phyloP scores from a whole-genome alignment of 1,139 yeast genomes.

The Kodamaea ohmeri region DNA sequence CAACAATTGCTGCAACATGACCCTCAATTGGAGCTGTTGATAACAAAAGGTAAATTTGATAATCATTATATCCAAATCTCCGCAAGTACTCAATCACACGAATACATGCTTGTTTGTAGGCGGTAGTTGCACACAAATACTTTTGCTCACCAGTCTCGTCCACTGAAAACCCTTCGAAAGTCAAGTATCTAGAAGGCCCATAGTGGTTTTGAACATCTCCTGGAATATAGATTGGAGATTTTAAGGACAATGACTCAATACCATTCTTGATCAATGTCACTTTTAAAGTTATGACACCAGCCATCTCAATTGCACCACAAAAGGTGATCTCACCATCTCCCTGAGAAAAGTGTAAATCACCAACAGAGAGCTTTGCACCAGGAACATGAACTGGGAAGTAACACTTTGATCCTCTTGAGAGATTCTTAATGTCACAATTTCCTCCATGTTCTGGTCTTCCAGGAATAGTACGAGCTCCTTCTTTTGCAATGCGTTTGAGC shows the following conservation, averaged over 20 bases:
- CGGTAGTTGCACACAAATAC: slow-evolving; percentile 45
- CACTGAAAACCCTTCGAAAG: slow-evolving; percentile 53
- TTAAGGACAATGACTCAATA: slow-evolving; percentile 35
- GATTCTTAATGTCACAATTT: slow-evolving; percentile 49
- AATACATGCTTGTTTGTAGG: slow-evolving; percentile 48
- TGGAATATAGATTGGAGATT: slow-evolving; percentile 46
- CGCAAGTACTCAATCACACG: slow-evolving; percentile 49
- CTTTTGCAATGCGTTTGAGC: slow-evolving; percentile 28
- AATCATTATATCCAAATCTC: slow-evolving; percentile 48
- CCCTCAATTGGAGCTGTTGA: slow-evolving; percentile 51
- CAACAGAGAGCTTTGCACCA: slow-evolving; percentile 48
- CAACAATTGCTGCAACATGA: slow-evolving; percentile 50
- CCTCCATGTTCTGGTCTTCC: slow-evolving; percentile 55
- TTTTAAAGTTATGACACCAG: slow-evolving; percentile 44
- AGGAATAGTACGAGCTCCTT: slow-evolving; percentile 52
- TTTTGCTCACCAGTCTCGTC: slow-evolving; percentile 44
- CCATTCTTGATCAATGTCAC: slow-evolving; percentile 42
- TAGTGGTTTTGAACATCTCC: slow-evolving; percentile 47
- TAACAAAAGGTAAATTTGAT: slow-evolving; percentile 45
- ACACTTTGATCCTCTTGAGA: slow-evolving; percentile 47
- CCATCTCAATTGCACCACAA: slow-evolving; percentile 55
- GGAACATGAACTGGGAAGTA: slow-evolving; percentile 46
- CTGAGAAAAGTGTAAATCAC: slow-evolving; percentile 50
- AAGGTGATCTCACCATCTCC: slow-evolving; percentile 54
- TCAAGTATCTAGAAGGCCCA: slow-evolving; percentile 47